Base-by-base conservation (phyloP, 305 asterid species). In the Salvia sclarea region DNA sequence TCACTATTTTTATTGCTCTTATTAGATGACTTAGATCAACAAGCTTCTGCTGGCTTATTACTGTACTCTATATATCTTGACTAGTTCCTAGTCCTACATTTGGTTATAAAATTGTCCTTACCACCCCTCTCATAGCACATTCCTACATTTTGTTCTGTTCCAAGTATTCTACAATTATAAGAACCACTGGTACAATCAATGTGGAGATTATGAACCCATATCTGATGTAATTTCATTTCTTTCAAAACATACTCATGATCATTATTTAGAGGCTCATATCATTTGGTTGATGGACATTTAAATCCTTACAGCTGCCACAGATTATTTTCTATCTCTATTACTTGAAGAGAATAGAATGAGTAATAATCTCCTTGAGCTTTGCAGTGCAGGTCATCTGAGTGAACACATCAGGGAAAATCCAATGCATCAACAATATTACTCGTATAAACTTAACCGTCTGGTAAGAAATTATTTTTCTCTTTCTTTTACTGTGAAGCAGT, bases 381-480 rank as follows among this genome's bases (percentile, higher is more conserved):
- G 17, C 95, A 91, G 96, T 83, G 87, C 89, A 84, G 98, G 95
- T 77, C 98, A 92, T 69, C 78, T 89, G 80, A 80, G 78, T 61
- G 78, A 86, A 75, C 96, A 87, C 74, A 82, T 92, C 38, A 70
- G 25, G 66, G 70, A 71, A 14, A 82, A 84, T 71, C 86, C 88
- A 68, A 81, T 81, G 52, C 96, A 92, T 81, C 80, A 57, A 61
- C 89, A 84, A 48, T 91, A 81, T 64, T 89, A 87, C 75, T 89
- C 98, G 38, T 78, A 79, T 75, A 89, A 83, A 78, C 91, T 92
- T 41, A 84, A 74, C 70, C 92, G 96, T 43, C 71, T 92, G 91
- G 96, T 87, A 84, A 79, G 70, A 44, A 37, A 64, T n/a, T n/a
- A n/a, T n/a, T n/a, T n/a, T n/a, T n/a, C n/a, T n/a, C n/a, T n/a